Percentiles rank a stretch among this genome's conserved stretches.
Conservation (phyloP, 192 early-diverging fungal genomes). For the Chytriomyces hyalinus region DNA sequence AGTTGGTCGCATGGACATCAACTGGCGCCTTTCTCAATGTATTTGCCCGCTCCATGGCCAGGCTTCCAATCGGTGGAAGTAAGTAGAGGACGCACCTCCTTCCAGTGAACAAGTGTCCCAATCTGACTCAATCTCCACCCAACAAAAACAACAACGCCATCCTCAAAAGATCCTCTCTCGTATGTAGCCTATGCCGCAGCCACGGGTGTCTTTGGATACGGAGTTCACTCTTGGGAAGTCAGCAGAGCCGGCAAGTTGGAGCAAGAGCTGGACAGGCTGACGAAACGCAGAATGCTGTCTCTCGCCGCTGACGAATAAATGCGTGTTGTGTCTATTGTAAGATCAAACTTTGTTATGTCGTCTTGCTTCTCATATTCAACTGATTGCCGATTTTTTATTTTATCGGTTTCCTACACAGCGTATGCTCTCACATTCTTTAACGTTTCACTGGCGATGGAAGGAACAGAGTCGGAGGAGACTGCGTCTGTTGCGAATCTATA, state of each 20-base stretch:
- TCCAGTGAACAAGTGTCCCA: neutral
- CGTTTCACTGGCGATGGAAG: conserved; percentile 48
- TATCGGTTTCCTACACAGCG: conserved; percentile 8
- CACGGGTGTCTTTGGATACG: conserved; percentile 20
- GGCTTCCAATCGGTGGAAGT: conserved; percentile 18
- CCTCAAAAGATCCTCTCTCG: conserved; percentile 24
- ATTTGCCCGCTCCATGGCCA: conserved; percentile 29
- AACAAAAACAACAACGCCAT: neutral
- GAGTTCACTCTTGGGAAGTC: conserved; percentile 5
- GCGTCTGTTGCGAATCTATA: conserved; percentile 47
- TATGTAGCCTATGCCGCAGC: conserved; percentile 24
- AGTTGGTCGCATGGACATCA: conserved; percentile 11
- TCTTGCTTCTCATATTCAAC: neutral
- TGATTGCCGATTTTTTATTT: no score
- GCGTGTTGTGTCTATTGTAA: neutral
- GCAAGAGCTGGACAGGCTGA: conserved; percentile 24
- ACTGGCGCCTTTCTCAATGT: conserved; percentile 26
- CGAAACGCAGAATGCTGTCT: conserved; percentile 19
- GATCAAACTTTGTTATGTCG: neutral
- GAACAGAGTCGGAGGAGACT: conserved; percentile 47
- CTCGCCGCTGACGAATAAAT: conserved; percentile 7
- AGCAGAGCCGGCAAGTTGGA: neutral
- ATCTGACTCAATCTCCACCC: conserved; percentile 12
- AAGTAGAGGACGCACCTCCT: neutral
- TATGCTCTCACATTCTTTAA: conserved; percentile 49